These are phyloP conservation scores for Globisporangium okanoganense DNA, from an alignment of 352 stramenopile genomes.

Conservation along the genomic window DNA sequence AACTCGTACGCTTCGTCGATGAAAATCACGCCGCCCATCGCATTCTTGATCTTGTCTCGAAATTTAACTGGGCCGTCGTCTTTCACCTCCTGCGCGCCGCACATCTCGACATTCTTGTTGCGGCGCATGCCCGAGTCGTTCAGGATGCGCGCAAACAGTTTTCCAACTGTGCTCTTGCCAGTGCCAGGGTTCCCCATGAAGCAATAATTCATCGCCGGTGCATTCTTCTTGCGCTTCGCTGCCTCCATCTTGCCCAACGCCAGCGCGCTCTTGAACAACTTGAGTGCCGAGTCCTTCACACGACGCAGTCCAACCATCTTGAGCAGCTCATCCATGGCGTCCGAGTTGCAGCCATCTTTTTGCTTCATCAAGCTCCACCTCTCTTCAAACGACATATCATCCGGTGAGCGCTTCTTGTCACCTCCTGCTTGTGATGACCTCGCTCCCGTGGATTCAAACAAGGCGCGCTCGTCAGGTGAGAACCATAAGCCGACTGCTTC, in stretches of 20 bases:
- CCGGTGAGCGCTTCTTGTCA: neutral
- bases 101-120: constrained; percentile 33
- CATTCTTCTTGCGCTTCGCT: constrained; percentile 67
- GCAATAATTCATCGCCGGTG: constrained; percentile 65
- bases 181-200: constrained; percentile 74
- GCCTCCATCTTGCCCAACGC: constrained; percentile 47
- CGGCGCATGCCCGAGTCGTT: constrained; percentile 64
- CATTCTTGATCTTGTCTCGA: constrained; percentile 62
- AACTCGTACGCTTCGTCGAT: constrained; percentile 93
- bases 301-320: constrained; percentile 78
- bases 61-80: constrained; percentile 67
- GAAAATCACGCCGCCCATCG: constrained; percentile 86
- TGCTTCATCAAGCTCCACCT: constrained; percentile 63
- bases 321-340: constrained; percentile 80
- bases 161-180: constrained; percentile 78
- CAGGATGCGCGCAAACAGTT: constrained; percentile 80
- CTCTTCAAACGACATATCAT: constrained; percentile 24
- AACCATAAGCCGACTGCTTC: constrained; percentile 44
- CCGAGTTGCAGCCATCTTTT: constrained; percentile 38
- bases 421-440: neutral
- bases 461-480: constrained; percentile 22
- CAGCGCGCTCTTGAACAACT: constrained; percentile 76
- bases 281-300: constrained; percentile 74
- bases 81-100: constrained; percentile 69
- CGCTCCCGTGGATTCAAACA: constrained; percentile 1